A percentile compares a stretch with the other conserved stretches of the same genome.
These are phyloP conservation scores for Marchantia paleacea DNA, from an alignment of 225 moss, liverwort and hornwort species.

Conservation along the genomic window DNA sequence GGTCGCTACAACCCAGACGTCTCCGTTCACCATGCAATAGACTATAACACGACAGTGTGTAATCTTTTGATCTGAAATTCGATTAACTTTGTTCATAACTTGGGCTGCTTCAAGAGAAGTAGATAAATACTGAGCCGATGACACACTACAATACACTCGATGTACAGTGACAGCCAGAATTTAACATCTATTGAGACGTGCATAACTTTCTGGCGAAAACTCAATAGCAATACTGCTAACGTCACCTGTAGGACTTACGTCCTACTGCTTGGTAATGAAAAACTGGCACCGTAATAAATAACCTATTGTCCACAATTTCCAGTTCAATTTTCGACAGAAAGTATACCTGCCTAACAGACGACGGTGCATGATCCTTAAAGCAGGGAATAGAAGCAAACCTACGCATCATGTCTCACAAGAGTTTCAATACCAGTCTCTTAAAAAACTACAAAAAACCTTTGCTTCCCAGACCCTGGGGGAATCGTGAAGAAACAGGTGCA, in stretches of 20 bases:
- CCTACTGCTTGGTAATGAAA: neutral
- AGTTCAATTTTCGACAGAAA: neutral
- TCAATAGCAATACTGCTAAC: neutral
- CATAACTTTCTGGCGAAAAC: constrained; percentile 7
- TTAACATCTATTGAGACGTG: neutral
- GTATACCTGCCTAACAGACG: neutral
- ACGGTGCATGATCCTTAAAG: constrained; percentile 9
- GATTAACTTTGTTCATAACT: neutral
- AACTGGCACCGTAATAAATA: neutral
- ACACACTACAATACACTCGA: constrained; percentile 26
- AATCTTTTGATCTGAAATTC: constrained; percentile 1
- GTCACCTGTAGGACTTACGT: constrained; percentile 5
- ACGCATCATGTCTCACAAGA: neutral
- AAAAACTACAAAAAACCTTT: constrained; percentile 67
- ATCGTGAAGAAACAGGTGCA: constrained; percentile 65
- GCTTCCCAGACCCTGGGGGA: constrained; percentile 68
- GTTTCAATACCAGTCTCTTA: neutral
- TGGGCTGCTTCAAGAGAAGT: constrained; percentile 22
- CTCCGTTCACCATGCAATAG: neutral
- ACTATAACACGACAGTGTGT: neutral
- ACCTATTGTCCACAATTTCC: constrained; percentile 4
- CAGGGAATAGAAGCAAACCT: constrained; percentile 1
- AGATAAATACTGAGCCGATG: constrained; percentile 17
- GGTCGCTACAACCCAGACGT: neutral
- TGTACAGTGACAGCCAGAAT: constrained; percentile 20